These are phyloP conservation scores for Botrytis aclada DNA, from an alignment of 2,329 filamentous ascomycete species.

Conservation along the genomic window DNA sequence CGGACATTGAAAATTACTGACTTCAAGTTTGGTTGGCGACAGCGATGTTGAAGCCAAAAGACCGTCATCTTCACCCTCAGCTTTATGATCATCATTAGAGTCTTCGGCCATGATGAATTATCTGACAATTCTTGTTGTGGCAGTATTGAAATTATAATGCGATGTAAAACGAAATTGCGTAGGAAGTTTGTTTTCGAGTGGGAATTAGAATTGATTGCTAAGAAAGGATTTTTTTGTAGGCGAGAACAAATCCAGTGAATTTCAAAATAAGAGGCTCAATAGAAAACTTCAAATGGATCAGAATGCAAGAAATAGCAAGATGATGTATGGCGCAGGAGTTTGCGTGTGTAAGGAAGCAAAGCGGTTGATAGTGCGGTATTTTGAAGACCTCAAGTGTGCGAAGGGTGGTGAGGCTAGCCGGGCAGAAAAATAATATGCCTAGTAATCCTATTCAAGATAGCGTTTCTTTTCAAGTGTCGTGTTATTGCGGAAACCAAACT, in stretches of 20 bases:
- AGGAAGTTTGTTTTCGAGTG: not conserved
- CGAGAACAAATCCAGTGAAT: no score
- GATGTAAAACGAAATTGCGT: not conserved
- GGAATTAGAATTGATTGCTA: not conserved
- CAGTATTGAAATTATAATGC: not conserved
- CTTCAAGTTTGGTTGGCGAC: not conserved
- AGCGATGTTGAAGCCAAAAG: not conserved
- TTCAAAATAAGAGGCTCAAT: not conserved
- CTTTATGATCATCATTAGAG: not conserved
- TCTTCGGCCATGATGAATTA: not conserved
- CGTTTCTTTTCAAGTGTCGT: not conserved
- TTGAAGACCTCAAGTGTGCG: not conserved
- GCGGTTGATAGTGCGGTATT: not conserved
- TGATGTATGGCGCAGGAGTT: not conserved
- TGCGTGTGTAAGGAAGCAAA: not conserved
- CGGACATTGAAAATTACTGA: not conserved
- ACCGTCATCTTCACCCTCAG: not conserved
- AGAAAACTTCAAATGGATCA: not conserved
- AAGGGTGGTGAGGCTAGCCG: not conserved
- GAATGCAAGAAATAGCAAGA: not conserved
- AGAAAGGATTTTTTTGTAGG: no score
- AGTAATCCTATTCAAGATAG: not conserved
- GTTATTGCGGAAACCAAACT: not conserved
- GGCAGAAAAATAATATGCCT: not conserved
- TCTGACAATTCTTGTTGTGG: not conserved